phyloP scores from a whole-genome alignment of 108 stramenopile species.

The Skeletonema menzelii region DNA sequence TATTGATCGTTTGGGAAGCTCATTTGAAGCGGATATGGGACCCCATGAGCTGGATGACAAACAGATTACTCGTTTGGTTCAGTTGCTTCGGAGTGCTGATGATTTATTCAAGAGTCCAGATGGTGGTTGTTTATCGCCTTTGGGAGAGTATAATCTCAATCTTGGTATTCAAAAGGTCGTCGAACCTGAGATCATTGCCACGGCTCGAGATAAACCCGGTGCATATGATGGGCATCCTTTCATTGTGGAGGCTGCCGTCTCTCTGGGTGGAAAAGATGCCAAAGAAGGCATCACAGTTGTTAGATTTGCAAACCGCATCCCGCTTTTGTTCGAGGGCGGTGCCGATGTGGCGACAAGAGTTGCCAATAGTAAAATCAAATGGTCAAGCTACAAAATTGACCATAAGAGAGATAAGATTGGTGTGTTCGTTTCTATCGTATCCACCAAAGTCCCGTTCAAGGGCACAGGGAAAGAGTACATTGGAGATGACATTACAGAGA shows the following conservation, averaged over 20 bases:
- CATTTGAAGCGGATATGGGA: conserved; percentile 49
- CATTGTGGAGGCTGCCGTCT: conserved; percentile 95
- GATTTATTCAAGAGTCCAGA: conserved; percentile 90
- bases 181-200: conserved; percentile 87
- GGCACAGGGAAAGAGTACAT: conserved; percentile 98
- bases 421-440: conserved; percentile 95
- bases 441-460: conserved; percentile 98
- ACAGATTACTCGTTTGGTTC: conserved; percentile 83
- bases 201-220: conserved; percentile 68
- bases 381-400: conserved; percentile 95
- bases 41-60: conserved; percentile 61
- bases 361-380: conserved; percentile 86
- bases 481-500: conserved; percentile 87
- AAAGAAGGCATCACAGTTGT: conserved; percentile 93
- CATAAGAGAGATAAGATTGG: conserved; percentile 92
- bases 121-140: conserved; percentile 87
- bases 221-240: conserved; percentile 96
- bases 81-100: conserved; percentile 72
- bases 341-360: conserved; percentile 94
- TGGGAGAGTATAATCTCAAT: conserved; percentile 97
- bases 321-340: conserved; percentile 94
- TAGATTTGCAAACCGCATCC: conserved; percentile 98
- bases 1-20: conserved; percentile 58
- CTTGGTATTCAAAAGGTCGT: conserved; percentile 94
- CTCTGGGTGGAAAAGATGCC: conserved; percentile 90